phyloP scores from a whole-genome alignment of 495 filamentous ascomycete genomes.

The Margaritispora aquatica region DNA sequence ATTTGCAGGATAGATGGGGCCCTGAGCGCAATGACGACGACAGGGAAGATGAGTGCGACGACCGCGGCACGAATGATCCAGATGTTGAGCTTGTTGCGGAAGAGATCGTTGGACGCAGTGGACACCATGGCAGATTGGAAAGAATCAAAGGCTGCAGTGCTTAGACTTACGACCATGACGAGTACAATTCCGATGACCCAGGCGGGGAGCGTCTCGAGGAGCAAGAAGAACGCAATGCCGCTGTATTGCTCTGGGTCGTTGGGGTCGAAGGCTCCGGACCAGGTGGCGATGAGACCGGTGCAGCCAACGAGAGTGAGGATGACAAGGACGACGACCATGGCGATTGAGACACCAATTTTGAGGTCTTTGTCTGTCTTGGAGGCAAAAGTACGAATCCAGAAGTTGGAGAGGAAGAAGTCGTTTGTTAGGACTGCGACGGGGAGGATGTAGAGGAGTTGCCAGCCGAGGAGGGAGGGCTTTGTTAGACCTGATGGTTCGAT shows the following conservation, averaged over 20 bases:
- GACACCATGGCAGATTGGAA: conserved; percentile 74
- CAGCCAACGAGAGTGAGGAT: conserved; percentile 61
- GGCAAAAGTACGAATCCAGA: conserved; percentile 79
- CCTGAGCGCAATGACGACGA: conserved; percentile 62
- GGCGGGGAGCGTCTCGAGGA: conserved; percentile 59
- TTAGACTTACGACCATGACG: conserved; percentile 67
- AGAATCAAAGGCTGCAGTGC: conserved; percentile 67
- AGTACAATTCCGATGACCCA: conserved; percentile 74
- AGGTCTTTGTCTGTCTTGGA: conserved; percentile 70
- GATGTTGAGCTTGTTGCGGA: conserved; percentile 65
- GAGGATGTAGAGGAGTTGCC: conserved; percentile 73
- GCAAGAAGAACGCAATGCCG: conserved; percentile 63
- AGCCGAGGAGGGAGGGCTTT: conserved; percentile 56
- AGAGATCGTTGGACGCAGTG: conserved; percentile 68
- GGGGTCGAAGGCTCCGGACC: conserved; percentile 58
- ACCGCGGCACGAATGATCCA: conserved; percentile 61
- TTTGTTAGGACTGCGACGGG: conserved; percentile 70
- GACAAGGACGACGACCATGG: conserved; percentile 51
- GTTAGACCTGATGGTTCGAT: conserved; percentile 56
- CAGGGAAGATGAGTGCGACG: conserved; percentile 61
- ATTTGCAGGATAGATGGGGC: conserved; percentile 67
- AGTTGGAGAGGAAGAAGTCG: conserved; percentile 71
- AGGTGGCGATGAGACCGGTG: conserved; percentile 65
- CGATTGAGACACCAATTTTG: conserved; percentile 60
- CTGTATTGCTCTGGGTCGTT: conserved; percentile 50